Percentiles rank a stretch among this genome's conserved stretches.
phyloP scores from a whole-genome alignment of 805 yeast genomes.

The Scheffersomyces coipomensis region DNA sequence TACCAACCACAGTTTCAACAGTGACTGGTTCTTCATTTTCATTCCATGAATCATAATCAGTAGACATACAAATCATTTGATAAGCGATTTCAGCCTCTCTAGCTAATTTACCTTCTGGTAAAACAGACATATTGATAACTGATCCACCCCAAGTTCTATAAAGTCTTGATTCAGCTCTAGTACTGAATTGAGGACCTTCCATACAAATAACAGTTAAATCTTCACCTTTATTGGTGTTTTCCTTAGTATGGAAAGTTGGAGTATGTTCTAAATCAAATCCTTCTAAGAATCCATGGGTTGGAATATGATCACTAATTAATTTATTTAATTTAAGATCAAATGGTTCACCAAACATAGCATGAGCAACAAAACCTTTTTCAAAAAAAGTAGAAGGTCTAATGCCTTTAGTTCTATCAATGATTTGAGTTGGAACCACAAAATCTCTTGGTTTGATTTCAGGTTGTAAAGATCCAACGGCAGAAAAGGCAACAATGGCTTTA shows the following conservation, averaged over 20 bases:
- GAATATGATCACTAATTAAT: slow-evolving; percentile 53
- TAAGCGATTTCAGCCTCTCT: slow-evolving; percentile 96
- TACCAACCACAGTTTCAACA: slow-evolving; percentile 94
- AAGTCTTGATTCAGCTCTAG: slow-evolving; percentile 91
- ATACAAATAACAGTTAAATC: slow-evolving; percentile 89
- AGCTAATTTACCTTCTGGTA: slow-evolving; percentile 97
- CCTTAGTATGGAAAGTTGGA: slow-evolving; percentile 62
- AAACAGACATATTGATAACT: slow-evolving; percentile 93
- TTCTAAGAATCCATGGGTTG: slow-evolving; percentile 48
- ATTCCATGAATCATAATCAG: slow-evolving; percentile 99
- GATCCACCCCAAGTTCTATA: slow-evolving; percentile 89
- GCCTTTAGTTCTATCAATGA: slow-evolving; percentile 96
- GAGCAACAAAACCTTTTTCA: slow-evolving; percentile 93
- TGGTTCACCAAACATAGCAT: slow-evolving; percentile 97
- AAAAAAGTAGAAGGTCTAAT: slow-evolving; percentile 86
- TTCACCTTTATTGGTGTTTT: slow-evolving; percentile 53
- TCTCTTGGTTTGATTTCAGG: slow-evolving; percentile 90
- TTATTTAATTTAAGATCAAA: slow-evolving; percentile 75
- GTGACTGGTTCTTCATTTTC: slow-evolving; percentile 94
- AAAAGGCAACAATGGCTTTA: slow-evolving; percentile 83
- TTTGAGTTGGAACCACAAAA: slow-evolving; percentile 93
- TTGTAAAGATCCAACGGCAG: slow-evolving; percentile 95
- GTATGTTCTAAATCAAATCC: slow-evolving; percentile 44
- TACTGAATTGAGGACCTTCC: slow-evolving; percentile 99
- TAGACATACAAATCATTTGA: slow-evolving; percentile 98